phyloP scores from a whole-genome alignment of 805 yeast species.

The Candida yuanshanica region DNA sequence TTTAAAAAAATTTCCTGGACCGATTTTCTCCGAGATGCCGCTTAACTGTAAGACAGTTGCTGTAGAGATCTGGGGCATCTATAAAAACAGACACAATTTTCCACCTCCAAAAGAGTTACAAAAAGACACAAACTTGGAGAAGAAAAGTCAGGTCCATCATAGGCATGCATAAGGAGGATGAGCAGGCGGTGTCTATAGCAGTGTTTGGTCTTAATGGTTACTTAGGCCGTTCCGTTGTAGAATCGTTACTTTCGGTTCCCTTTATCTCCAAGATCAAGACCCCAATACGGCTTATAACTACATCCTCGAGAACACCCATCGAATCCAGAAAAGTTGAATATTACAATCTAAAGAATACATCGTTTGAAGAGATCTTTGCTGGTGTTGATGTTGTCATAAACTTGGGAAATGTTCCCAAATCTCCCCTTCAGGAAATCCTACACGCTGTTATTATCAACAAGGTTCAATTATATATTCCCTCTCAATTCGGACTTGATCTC shows the following conservation, averaged over 20 bases:
- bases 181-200: constrained; percentile 39
- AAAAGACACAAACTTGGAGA: no score
- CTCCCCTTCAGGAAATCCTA: constrained; percentile 28
- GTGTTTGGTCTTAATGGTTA: constrained; percentile 47
- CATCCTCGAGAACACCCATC: constrained; percentile 10
- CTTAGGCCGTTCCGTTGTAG: constrained; percentile 42
- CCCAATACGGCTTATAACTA: constrained; percentile 47
- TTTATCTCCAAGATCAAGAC: constrained; percentile 36
- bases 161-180: no score
- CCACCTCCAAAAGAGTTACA: no score
- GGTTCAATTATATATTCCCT: constrained; percentile 49
- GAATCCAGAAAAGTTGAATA: constrained; percentile 14
- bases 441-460: constrained; percentile 37
- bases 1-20: no score
- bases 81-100: no score
- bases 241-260: constrained; percentile 36
- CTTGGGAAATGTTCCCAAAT: constrained; percentile 27
- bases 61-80: no score
- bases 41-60: no score
- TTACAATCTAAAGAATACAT: constrained; percentile 6
- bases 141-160: no score
- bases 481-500: constrained; percentile 51
- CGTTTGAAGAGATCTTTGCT: constrained; percentile 32
- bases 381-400: constrained; percentile 49
- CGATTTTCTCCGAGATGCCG: no score